Evolutionary conservation across 192 early-diverging fungal genomes (phyloP).

Genomic region (Mortierella antarctica): DNA sequence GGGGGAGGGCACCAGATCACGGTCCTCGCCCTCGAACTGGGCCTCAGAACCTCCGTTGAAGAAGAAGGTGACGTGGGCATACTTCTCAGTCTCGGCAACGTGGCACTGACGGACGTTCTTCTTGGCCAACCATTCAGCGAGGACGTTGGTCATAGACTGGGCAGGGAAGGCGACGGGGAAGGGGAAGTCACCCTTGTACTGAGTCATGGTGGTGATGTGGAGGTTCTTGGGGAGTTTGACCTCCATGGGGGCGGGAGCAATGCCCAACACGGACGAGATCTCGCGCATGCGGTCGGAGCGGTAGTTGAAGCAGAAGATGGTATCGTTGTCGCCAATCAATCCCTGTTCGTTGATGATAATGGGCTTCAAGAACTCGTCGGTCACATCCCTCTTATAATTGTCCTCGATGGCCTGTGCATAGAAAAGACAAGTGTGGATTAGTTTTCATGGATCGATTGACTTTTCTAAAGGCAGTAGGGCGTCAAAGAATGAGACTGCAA

Average conservation of each 20-base stretch:
- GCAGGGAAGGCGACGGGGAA: conserved; percentile 97
- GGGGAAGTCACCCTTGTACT: conserved; percentile 97
- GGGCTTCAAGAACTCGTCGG: conserved; percentile 99
- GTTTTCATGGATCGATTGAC: neutral
- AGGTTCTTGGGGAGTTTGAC: conserved; percentile 80
- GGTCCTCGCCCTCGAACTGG: conserved; percentile 89
- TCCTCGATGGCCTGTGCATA: conserved; percentile 75
- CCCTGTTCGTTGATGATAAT: conserved; percentile 89
- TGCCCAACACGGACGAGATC: conserved; percentile 85
- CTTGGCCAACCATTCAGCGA: conserved; percentile 97
- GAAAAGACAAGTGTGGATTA: neutral
- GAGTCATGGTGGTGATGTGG: conserved; percentile 94
- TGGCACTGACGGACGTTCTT: conserved; percentile 91
- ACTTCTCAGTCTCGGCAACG: conserved; percentile 99
- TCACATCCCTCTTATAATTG: conserved; percentile 88
- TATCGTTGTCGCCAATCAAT: conserved; percentile 86
- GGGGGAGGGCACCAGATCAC: conserved; percentile 91
- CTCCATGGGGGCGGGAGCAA: conserved; percentile 89
- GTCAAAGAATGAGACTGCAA: neutral
- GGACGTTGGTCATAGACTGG: conserved; percentile 97
- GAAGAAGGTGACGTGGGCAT: conserved; percentile 99
- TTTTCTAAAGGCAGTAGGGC: neutral
- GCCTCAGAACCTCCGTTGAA: conserved; percentile 98
- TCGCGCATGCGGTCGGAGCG: conserved; percentile 99
- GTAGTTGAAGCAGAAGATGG: conserved; percentile 98